A percentile compares a stretch with the other conserved stretches of the same genome.
These are phyloP conservation scores for Lepiota venenata DNA, from an alignment of 768 basidiomycete species.

Conservation along the genomic window DNA sequence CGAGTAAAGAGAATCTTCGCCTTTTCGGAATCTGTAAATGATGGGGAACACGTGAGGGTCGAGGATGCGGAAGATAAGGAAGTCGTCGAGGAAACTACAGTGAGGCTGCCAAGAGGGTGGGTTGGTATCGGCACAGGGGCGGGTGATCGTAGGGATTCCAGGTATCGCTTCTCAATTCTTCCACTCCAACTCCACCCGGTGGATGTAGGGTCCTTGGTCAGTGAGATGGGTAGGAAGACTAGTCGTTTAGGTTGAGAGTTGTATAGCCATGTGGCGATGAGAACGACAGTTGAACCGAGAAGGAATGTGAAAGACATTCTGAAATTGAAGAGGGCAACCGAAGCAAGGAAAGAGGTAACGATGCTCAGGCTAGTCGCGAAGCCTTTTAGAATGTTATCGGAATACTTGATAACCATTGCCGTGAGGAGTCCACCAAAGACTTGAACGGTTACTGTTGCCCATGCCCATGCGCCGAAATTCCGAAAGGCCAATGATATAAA, in stretches of 20 bases:
- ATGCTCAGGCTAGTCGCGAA: conserved; percentile 95
- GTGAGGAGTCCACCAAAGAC: conserved; percentile 92
- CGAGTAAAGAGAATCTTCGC: conserved; percentile 12
- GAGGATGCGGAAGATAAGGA: conserved; percentile 27
- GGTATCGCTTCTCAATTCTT: conserved; percentile 24
- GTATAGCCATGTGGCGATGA: conserved; percentile 90
- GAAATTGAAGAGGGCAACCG: conserved; percentile 88
- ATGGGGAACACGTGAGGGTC: conserved; percentile 18
- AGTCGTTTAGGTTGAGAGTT: conserved; percentile 53
- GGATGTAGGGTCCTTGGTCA: conserved; percentile 7
- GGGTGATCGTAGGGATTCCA: conserved; percentile 17
- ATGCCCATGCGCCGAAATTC: conserved; percentile 90
- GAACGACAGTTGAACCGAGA: conserved; percentile 78
- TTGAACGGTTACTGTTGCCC: conserved; percentile 85
- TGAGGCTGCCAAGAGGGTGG: conserved; percentile 17
- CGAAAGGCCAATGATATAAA: conserved; percentile 59
- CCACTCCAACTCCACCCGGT: conserved; percentile 15
- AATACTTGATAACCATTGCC: conserved; percentile 92
- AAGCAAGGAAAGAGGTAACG: conserved; percentile 91
- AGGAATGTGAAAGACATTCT: conserved; percentile 83
- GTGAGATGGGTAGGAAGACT: conserved; percentile 9
- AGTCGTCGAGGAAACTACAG: conserved; percentile 28
- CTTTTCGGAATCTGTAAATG: conserved; percentile 21
- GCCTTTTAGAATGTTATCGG: conserved; percentile 89
- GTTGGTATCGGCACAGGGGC: conserved; percentile 12